Base-by-base conservation (phyloP, 257 asterid species). In the Capsicum chinense region DNA sequence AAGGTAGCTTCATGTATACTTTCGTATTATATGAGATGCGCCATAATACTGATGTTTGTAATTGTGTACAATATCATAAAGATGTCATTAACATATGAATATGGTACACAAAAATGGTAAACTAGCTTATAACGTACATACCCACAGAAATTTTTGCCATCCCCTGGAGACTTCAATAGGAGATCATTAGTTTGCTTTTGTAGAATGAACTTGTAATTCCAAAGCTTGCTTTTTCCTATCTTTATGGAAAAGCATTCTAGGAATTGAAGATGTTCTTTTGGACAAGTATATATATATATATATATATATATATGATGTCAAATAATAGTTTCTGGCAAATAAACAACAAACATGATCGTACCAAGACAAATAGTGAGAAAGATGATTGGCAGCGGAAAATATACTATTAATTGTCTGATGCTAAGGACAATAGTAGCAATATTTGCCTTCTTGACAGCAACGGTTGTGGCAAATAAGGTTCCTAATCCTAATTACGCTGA, bases 401-500 rank as follows among this genome's bases (percentile, higher is more conserved):
- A 4, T 4, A 4, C 69, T 74, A 12, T 15, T 21, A 39, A 15
- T 69, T 52, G 14, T 54, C 81, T 0, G 26, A 48, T 48, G 66
- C 64, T 82, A 19, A 52, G 35, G 35, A 5, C 52, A 74, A 52
- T 82, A 15, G 79, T 13, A 17, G 54, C 19, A 50, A 17, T 9
- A 42, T 1, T 83, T 83, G 56, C 68, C n/a, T 58, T 2, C 56
- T n/a, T 63, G 57, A 63, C 14, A 47, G 10, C 84, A 21, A 62
- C 14, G 60, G 84, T n/a, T 16, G 68, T 10, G 15, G 85, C 63
- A 13, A 58, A 39, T 52, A 80, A 66, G 6, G 56, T 35, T 19
- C 69, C 52, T 54, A 47, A 83, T 19, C 80, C 76, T 68, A 67
- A 83, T 68, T 95, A 95, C 84, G 82, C 92, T 68, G 98, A 95